phyloP scores from a whole-genome alignment of 2,329 filamentous ascomycete genomes.

The Nigrospora oryzae region DNA sequence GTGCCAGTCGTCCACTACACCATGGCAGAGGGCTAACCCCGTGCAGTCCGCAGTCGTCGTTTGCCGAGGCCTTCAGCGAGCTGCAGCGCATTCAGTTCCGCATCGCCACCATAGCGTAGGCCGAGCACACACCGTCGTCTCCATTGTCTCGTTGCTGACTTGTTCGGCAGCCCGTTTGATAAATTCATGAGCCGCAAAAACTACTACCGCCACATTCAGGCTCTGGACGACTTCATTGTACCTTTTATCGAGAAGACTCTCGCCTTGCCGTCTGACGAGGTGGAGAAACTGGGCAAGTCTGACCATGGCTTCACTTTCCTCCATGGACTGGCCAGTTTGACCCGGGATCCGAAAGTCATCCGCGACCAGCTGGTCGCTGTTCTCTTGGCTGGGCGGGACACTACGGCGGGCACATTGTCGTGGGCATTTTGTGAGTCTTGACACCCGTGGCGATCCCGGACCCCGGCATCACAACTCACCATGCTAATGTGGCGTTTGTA shows the following conservation, averaged over 20 bases:
- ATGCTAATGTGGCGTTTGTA: too few species aligned
- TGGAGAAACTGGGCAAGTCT: slow-evolving; percentile 59
- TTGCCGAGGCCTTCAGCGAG: slow-evolving; percentile 61
- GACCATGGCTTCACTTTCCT: slow-evolving; percentile 66
- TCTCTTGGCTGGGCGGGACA: slow-evolving; percentile 64
- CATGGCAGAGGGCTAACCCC: background rate
- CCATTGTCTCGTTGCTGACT: background rate
- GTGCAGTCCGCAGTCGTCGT: slow-evolving; percentile 33
- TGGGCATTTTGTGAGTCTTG: slow-evolving; percentile 45
- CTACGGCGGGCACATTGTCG: slow-evolving; percentile 57
- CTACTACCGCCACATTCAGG: slow-evolving; percentile 55
- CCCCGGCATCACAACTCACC: too few species aligned
- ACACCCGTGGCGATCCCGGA: too few species aligned
- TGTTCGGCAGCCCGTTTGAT: background rate
- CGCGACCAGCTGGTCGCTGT: slow-evolving; percentile 72
- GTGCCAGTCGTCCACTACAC: too few species aligned
- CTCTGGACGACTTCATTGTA: slow-evolving; percentile 61
- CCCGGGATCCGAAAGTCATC: slow-evolving; percentile 51
- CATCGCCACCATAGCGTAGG: slow-evolving; percentile 30
- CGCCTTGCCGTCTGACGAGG: slow-evolving; percentile 51
- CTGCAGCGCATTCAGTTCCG: slow-evolving; percentile 61
- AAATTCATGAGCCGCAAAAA: slow-evolving; percentile 9
- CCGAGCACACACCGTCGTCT: background rate
- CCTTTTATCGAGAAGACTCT: slow-evolving; percentile 62
- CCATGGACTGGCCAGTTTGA: slow-evolving; percentile 66